Base-by-base conservation (phyloP, 2,329 filamentous ascomycete species). In the Rhynchosporium secalis region DNA sequence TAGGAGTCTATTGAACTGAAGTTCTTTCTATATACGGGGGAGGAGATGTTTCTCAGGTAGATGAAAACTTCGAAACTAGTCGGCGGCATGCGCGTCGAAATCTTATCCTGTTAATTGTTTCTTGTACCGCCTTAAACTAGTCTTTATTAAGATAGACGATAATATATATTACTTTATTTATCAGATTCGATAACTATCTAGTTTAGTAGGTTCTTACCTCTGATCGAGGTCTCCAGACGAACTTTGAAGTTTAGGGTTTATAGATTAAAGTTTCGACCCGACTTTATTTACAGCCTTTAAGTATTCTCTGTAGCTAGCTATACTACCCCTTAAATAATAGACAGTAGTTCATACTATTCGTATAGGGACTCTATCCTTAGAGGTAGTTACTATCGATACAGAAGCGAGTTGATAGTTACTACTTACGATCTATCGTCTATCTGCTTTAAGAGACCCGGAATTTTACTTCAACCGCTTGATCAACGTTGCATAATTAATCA, bases 1-100 rank as follows among this genome's bases (percentile, higher is more conserved):
- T 26, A 58, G 46, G 29, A 45, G 33, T 26, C 43, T 62, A 20
- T 41, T 51, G 41, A 38, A 49, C 26, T 10, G 48, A 54, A 41
- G 47, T 31, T 55, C 2, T 40, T 62, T 56, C 38, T 58, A 13
- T 55, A 56, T 62, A 62, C 51, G 20, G 28, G 36, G 54, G 46
- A 62, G 60, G 60, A 51, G 29, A 47, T 49, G 31, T 47, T 38
- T 58, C 41, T 62, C 38, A 36, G 45, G 40, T 46, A 5, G 45
- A 54, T 48, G 47, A 51, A 45, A 62, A 38, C 28, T 48, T 58
- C 12, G 38, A 58, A 58, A 49, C 28, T 38, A 62, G 46, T 45
- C 46, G 54, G 36, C 13, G 51, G 28, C 20, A 58, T 54, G 38
- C 36, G 55, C 29, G n/a, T 55, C 48, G 48, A 56, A 48, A 51